Evolutionary conservation across 192 early-diverging fungal genomes (phyloP).

Genomic region (Coemansia sp.): DNA sequence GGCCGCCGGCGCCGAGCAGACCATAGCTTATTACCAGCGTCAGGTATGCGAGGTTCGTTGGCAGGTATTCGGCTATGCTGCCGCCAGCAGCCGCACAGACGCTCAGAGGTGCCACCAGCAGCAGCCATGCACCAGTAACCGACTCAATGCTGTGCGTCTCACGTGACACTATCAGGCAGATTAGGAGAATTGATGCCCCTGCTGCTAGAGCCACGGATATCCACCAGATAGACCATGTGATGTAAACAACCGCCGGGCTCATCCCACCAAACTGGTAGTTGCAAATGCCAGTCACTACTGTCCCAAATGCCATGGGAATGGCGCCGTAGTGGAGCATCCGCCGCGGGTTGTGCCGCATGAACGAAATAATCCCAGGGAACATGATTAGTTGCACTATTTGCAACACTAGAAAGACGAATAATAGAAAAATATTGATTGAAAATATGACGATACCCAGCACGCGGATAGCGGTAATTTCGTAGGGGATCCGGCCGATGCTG

Average conservation of each 20-base stretch:
- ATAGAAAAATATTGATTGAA: slow-evolving; percentile 29
- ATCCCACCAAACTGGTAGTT: neutral
- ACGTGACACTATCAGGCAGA: slow-evolving; percentile 29
- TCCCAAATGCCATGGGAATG: slow-evolving; percentile 48
- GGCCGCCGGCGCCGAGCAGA: slow-evolving; percentile 48
- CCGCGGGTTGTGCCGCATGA: slow-evolving; percentile 37
- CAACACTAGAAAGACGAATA: slow-evolving; percentile 11
- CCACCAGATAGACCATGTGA: slow-evolving; percentile 43
- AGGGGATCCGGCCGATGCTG: slow-evolving; percentile 29
- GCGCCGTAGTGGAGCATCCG: slow-evolving; percentile 52
- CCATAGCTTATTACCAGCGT: slow-evolving; percentile 24
- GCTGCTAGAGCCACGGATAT: slow-evolving; percentile 25
- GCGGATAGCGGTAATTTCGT: slow-evolving; percentile 14
- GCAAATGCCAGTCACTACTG: slow-evolving; percentile 22
- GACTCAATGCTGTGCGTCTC: slow-evolving; percentile 29
- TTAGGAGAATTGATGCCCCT: slow-evolving; percentile 12
- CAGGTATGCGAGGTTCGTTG: neutral
- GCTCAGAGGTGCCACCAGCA: slow-evolving; percentile 48
- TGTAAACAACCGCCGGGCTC: neutral
- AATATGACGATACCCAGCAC: slow-evolving; percentile 24
- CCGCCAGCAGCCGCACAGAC: slow-evolving; percentile 47
- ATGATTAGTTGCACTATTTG: slow-evolving; percentile 18
- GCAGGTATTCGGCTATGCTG: slow-evolving; percentile 22
- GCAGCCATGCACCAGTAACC: slow-evolving; percentile 50
- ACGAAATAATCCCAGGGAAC: slow-evolving; percentile 24